These are phyloP conservation scores for Trypanosoma congolense DNA, from an alignment of 208 protist genomes.

Conservation along the genomic window DNA sequence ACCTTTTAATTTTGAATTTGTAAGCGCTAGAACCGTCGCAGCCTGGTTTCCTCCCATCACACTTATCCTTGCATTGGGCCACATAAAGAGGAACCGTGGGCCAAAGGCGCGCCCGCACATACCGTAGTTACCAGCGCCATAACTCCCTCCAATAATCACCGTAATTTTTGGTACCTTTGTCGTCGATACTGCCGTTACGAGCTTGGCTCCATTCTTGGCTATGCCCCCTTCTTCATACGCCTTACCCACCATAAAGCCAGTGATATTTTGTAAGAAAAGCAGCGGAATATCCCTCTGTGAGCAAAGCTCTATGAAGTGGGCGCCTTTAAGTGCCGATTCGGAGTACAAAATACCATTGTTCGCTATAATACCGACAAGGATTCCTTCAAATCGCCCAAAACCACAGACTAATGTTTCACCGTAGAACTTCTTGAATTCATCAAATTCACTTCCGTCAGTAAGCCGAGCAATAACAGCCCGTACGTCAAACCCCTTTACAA, in stretches of 20 bases:
- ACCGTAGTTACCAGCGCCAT: constrained; percentile 97
- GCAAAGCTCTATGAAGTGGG: constrained; percentile 96
- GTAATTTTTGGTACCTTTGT: constrained; percentile 95
- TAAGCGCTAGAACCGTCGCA: constrained; percentile 82
- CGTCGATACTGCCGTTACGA: constrained; percentile 93
- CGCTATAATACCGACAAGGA: constrained; percentile 94
- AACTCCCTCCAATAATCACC: constrained; percentile 93
- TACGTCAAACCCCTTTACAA: constrained; percentile 89
- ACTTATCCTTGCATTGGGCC: constrained; percentile 94
- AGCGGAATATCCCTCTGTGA: constrained; percentile 92
- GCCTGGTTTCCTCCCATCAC: constrained; percentile 97
- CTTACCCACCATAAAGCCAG: constrained; percentile 89
- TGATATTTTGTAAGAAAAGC: constrained; percentile 97
- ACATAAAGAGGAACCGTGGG: constrained; percentile 94
- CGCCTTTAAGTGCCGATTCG: constrained; percentile 87
- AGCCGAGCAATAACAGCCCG: constrained; percentile 87
- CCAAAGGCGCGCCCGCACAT: constrained; percentile 94
- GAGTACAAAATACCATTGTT: constrained; percentile 96
- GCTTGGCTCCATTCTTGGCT: constrained; percentile 95
- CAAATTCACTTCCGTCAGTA: constrained; percentile 91
- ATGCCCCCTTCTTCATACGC: constrained; percentile 93
- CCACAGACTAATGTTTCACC: constrained; percentile 91
- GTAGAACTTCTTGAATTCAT: constrained; percentile 94
- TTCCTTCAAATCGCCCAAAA: constrained; percentile 91
- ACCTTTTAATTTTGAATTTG: constrained; percentile 49